A percentile compares a stretch with the other conserved stretches of the same genome.
These are phyloP conservation scores for Choiromyces venosus DNA, from an alignment of 495 filamentous ascomycete genomes.

Conservation along the genomic window DNA sequence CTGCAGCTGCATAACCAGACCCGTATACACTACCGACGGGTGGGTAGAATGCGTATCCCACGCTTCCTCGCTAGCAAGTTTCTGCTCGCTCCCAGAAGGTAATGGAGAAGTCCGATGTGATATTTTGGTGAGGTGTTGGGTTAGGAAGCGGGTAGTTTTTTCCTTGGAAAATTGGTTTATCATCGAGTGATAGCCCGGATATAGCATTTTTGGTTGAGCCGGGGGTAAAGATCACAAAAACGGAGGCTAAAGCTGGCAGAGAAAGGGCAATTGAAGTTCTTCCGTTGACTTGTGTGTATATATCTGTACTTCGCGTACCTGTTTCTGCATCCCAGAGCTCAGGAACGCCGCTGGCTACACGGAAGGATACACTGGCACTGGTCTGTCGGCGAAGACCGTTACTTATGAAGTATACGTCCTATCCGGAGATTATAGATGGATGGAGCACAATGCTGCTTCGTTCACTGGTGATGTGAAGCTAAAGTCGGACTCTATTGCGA, in stretches of 20 bases:
- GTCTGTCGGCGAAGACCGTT: constrained; percentile 6
- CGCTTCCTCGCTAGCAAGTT: constrained; percentile 9
- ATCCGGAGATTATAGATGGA: constrained; percentile 3
- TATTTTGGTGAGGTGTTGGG: neutral
- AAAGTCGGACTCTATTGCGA: constrained; percentile 8
- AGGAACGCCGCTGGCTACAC: neutral
- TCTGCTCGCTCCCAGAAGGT: constrained; percentile 10
- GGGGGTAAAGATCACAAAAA: constrained; percentile 11
- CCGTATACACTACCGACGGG: neutral
- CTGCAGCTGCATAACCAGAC: constrained; percentile 10
- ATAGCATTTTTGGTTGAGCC: neutral
- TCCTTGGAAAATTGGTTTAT: neutral
- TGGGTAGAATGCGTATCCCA: constrained; percentile 10
- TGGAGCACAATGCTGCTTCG: constrained; percentile 7
- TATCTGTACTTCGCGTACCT: constrained; percentile 1
- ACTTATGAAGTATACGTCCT: constrained; percentile 14
- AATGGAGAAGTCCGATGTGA: neutral
- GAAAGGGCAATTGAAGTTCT: constrained; percentile 5
- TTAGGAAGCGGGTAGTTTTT: constrained; percentile 1
- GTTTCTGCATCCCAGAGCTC: constrained; percentile 14
- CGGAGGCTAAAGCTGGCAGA: constrained; percentile 1
- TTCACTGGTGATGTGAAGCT: constrained; percentile 7
- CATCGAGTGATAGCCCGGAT: neutral
- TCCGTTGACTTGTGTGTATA: neutral
- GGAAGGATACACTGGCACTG: neutral